These are phyloP conservation scores for Debaryomycetaceae sp. DNA, from an alignment of 1,139 yeast genomes.

Conservation along the genomic window DNA sequence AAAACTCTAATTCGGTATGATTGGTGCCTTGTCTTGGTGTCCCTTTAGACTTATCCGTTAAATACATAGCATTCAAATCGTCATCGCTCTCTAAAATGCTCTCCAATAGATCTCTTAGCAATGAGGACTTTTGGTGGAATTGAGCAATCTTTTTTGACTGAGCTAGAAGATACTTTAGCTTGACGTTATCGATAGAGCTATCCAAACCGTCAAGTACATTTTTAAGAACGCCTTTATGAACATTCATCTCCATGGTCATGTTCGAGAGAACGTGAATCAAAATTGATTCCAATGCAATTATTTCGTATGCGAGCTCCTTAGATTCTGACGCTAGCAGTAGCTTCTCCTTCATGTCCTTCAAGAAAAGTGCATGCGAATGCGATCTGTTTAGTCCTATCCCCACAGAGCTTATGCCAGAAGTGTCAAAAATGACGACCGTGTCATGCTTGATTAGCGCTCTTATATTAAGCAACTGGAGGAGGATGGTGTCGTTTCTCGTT, in stretches of 20 bases:
- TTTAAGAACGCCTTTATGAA: slow-evolving; percentile 38
- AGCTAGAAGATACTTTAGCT: slow-evolving; percentile 38
- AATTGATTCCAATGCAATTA: slow-evolving; percentile 43
- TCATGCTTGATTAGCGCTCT: slow-evolving; percentile 41
- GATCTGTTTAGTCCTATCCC: slow-evolving; percentile 23
- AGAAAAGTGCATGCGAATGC: slow-evolving; percentile 32
- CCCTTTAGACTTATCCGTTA: slow-evolving; percentile 27
- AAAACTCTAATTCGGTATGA: slow-evolving; percentile 43
- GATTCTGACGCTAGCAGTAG: slow-evolving; percentile 21
- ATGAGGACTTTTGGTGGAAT: slow-evolving; percentile 40
- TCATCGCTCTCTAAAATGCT: slow-evolving; percentile 41
- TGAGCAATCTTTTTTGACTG: slow-evolving; percentile 44
- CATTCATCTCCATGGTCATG: slow-evolving; percentile 41
- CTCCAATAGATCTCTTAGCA: slow-evolving; percentile 39
- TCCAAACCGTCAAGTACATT: slow-evolving; percentile 38
- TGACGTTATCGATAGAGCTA: slow-evolving; percentile 36
- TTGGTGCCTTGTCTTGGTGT: slow-evolving; percentile 26
- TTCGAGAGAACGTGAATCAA: slow-evolving; percentile 37
- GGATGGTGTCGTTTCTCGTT: slow-evolving; percentile 33
- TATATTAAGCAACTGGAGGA: slow-evolving; percentile 38
- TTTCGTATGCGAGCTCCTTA: slow-evolving; percentile 39
- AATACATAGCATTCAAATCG: slow-evolving; percentile 37
- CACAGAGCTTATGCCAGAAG: slow-evolving; percentile 20
- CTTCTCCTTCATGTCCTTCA: slow-evolving; percentile 29
- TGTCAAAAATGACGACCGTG: slow-evolving; percentile 39